Conservation (phyloP, 805 yeast genomes). For the Saccharomyces mikatae region DNA sequence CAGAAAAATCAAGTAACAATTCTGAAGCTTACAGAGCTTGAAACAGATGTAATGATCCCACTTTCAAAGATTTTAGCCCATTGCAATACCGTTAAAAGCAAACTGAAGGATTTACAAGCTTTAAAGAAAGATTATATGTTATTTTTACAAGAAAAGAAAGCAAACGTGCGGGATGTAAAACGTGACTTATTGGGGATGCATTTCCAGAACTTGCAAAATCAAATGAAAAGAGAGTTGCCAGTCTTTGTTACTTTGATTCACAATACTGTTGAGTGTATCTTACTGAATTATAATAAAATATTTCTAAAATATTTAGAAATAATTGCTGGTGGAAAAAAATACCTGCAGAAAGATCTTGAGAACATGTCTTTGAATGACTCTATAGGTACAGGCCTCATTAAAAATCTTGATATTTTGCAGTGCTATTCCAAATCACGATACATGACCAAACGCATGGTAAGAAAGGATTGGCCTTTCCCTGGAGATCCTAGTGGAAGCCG, state of each 20-base stretch:
- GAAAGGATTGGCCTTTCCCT: conserved; percentile 21
- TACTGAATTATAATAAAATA: conserved; percentile 17
- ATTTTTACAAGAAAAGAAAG: conserved; percentile 18
- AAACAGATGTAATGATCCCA: conserved; percentile 25
- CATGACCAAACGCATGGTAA: conserved; percentile 24
- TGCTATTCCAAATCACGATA: conserved; percentile 26
- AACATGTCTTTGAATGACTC: conserved; percentile 7
- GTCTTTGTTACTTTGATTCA: conserved; percentile 12
- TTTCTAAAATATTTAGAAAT: conserved; percentile 27
- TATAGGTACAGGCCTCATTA: neutral
- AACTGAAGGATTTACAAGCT: conserved; percentile 27
- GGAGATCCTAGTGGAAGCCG: conserved; percentile 18
- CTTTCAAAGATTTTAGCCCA: conserved; percentile 17
- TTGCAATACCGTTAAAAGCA: conserved; percentile 19
- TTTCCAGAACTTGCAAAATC: conserved; percentile 22
- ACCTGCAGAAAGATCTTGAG: conserved; percentile 21
- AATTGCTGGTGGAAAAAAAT: conserved; percentile 27
- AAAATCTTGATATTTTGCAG: conserved; percentile 33
- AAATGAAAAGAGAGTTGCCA: conserved; percentile 29
- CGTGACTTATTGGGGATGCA: conserved; percentile 24
- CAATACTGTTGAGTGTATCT: conserved; percentile 9
- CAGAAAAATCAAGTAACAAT: conserved; percentile 26
- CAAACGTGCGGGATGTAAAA: conserved; percentile 20
- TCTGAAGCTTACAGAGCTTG: conserved; percentile 21
- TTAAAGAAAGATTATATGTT: conserved; percentile 31